These are phyloP conservation scores for Thielaviopsis punctulata DNA, from an alignment of 2,329 filamentous ascomycete species.

Conservation along the genomic window DNA sequence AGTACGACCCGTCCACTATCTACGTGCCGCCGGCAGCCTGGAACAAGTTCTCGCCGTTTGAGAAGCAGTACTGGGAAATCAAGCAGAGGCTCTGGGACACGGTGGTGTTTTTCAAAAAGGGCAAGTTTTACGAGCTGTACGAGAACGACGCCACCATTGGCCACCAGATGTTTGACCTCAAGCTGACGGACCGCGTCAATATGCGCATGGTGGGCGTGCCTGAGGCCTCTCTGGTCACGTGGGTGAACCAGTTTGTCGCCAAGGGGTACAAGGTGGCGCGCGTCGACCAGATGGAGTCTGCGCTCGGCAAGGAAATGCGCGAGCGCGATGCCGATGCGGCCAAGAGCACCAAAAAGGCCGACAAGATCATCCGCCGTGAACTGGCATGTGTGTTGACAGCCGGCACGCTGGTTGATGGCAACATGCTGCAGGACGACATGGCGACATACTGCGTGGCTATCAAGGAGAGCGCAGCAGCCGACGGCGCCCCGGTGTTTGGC, in stretches of 20 bases:
- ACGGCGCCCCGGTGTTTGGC: conserved; percentile 69
- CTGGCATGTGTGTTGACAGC: conserved; percentile 79
- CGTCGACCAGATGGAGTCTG: conserved; percentile 93
- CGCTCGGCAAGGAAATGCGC: conserved; percentile 95
- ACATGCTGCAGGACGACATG: conserved; percentile 97
- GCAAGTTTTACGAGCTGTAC: conserved; percentile 97
- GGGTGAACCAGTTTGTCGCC: conserved; percentile 96
- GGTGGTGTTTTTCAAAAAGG: conserved; percentile 98
- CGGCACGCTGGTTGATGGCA: conserved; percentile 83
- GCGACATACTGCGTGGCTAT: conserved; percentile 91
- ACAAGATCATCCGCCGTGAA: conserved; percentile 87
- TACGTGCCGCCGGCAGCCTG: conserved; percentile 72
- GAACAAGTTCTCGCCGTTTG: conserved; percentile 76
- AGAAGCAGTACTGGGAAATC: conserved; percentile 98
- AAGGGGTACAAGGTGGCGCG: conserved; percentile 95
- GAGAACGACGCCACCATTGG: conserved; percentile 95
- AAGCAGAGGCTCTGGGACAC: conserved; percentile 97
- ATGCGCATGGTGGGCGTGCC: conserved; percentile 99
- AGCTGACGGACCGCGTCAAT: conserved; percentile 93
- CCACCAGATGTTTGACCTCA: conserved; percentile 91
- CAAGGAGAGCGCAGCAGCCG: conserved; percentile 60
- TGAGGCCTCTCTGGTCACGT: conserved; percentile 85
- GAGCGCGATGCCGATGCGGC: conserved; percentile 52
- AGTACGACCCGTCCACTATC: conserved; percentile 83
- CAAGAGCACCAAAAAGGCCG: conserved; percentile 50